Base-by-base conservation (phyloP, 1,139 yeast species). In the Diutina pseudorugosa region DNA sequence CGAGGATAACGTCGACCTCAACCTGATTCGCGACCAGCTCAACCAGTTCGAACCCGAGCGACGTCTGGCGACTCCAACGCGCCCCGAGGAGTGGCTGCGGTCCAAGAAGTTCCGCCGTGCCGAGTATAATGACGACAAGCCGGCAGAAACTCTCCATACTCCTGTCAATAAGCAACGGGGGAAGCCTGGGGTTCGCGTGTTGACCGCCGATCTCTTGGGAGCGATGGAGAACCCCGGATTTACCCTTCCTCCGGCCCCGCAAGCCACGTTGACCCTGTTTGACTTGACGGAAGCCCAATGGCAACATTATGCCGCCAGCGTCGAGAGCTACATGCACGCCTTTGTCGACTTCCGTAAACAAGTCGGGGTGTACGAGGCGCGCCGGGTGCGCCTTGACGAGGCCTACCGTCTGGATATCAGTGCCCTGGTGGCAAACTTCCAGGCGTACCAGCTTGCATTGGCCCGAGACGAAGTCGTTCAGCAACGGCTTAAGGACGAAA, bases 401-500 rank as follows among this genome's bases (percentile, higher is more conserved):
- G 18, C 14, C 11, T 16, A 45, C 14, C 40, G 19, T n/a, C 18
- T 7, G 18, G 49, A 45, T 11, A 16, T 45, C 41, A 45, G 40
- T 27, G 36, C 49, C 20, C 49, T 45, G 49, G 49, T 25, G 36
- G 40, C 36, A 11, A 45, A 45, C 14, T 45, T 45, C 27, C 36
- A 45, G 25, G 40, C 30, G 23, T 45, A 45, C 12, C 49, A 25
- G n/a, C n/a, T 8, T 14, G 49, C 49, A 11, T 27, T 45, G 25
- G 12, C 41, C 4, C 20, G 23, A 5, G 49, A 45, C 14, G 49
- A 7, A 6, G n/a, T 9, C 6, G 21, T 45, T 4, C 40, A 25
- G n/a, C 20, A 27, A 14, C 21, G 25, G n/a, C 23, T 45, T 6
- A 4, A 6, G 7, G 49, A 45, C 9, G 36, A 45, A 18, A 45